These are phyloP conservation scores for Geranium brycei DNA, from an alignment of 345 rosid genomes.

Conservation along the genomic window DNA sequence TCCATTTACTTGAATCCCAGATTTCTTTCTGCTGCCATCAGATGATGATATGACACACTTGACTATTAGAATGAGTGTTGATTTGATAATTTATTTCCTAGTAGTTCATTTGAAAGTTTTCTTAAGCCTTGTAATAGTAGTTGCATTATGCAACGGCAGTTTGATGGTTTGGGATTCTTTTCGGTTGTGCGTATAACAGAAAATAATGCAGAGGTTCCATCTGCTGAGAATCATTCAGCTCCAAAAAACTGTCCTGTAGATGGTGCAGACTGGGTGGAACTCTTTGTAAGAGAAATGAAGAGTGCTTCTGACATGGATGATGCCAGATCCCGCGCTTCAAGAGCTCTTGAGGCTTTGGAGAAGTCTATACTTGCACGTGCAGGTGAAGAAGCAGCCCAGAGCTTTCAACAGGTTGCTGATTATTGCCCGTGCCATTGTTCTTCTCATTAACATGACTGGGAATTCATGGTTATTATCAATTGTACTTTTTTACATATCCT, in stretches of 20 bases:
- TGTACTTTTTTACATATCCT: not conserved
- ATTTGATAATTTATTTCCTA: not conserved
- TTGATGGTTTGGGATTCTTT: not conserved
- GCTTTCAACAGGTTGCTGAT: slow-evolving; percentile 35
- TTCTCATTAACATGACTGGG: not conserved
- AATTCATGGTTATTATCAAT: not conserved
- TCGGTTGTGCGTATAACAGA: slow-evolving; percentile 1
- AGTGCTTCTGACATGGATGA: slow-evolving; percentile 62
- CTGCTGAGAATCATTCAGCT: slow-evolving; percentile 23
- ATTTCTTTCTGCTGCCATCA: no score
- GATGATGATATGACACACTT: no score
- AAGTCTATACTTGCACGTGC: slow-evolving; percentile 57
- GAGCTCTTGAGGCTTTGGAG: slow-evolving; percentile 68
- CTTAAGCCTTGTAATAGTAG: not conserved
- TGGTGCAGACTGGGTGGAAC: slow-evolving; percentile 74
- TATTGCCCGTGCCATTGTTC: not conserved
- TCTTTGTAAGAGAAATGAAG: slow-evolving; percentile 64
- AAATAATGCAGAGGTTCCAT: slow-evolving; percentile 18
- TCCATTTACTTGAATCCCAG: no score
- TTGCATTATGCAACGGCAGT: not conserved
- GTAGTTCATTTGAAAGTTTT: not conserved
- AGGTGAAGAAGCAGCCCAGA: slow-evolving; percentile 40
- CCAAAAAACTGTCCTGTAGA: slow-evolving; percentile 27
- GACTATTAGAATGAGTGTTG: no score
- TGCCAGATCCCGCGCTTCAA: slow-evolving; percentile 71